phyloP scores from a whole-genome alignment of 1,139 yeast species.

The Pneumocystis oryctolagi region DNA sequence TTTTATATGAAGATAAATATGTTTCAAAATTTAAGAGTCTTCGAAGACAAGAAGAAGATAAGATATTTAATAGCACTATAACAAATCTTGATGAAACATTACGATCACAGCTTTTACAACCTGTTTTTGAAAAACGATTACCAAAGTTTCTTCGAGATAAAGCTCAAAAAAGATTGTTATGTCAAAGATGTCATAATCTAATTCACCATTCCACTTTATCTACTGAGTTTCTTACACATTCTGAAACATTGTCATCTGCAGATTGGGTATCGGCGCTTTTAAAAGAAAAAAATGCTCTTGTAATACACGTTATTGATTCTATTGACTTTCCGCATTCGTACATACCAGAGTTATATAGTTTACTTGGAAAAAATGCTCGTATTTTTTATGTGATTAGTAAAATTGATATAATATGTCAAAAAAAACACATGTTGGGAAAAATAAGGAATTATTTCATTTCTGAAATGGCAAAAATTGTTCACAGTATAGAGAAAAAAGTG shows the following conservation, averaged over 20 bases:
- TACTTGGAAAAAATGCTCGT: not conserved
- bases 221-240: not conserved
- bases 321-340: not conserved
- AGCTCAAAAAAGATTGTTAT: not conserved
- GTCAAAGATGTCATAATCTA: not conserved
- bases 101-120: not conserved
- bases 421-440: not conserved
- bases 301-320: not conserved
- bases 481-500: not conserved
- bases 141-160: not conserved
- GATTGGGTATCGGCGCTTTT: not conserved
- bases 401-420: not conserved
- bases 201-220: not conserved
- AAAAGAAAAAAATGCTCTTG: not conserved
- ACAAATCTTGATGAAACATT: not conserved
- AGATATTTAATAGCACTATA: not conserved
- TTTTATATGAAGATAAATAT: not conserved
- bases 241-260: not conserved
- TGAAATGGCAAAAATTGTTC: not conserved
- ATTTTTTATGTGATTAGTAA: not conserved
- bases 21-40: not conserved
- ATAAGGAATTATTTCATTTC: not conserved
- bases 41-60: not conserved
- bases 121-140: not conserved
- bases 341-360: not conserved